These are phyloP conservation scores for Pestalotiopsis fici DNA, from an alignment of 2,329 filamentous ascomycete genomes.

Conservation along the genomic window DNA sequence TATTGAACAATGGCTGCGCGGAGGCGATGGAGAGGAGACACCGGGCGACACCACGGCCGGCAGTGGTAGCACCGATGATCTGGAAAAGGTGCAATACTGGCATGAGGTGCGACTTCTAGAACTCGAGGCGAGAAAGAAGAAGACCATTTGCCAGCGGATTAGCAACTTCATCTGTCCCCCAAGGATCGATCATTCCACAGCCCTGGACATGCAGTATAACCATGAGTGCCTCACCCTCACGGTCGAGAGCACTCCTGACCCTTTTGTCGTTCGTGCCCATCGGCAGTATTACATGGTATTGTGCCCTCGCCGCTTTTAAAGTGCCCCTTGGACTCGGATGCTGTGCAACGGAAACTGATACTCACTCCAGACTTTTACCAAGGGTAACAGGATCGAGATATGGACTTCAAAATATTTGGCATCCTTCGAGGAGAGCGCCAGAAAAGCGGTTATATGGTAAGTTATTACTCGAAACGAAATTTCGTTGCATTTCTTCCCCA, in stretches of 20 bases:
- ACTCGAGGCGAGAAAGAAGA: constrained; percentile 3
- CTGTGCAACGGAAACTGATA: neutral
- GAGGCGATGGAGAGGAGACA: neutral
- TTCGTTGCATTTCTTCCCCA: neutral
- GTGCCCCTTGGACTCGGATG: neutral
- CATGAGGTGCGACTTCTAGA: neutral
- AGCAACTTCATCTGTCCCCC: neutral
- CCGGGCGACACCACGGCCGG: neutral
- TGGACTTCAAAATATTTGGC: constrained; percentile 28
- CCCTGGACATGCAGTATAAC: constrained; percentile 20
- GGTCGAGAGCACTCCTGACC: constrained; percentile 29
- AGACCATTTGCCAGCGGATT: neutral
- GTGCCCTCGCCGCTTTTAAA: neutral
- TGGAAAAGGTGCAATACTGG: constrained; percentile 1
- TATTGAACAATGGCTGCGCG: constrained; percentile 1
- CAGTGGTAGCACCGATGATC: neutral
- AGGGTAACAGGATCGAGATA: constrained; percentile 31
- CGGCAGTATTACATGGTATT: constrained; percentile 28
- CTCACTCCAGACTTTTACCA: constrained; percentile 29
- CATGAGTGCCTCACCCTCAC: constrained; percentile 30
- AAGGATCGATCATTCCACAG: neutral
- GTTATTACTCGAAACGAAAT: neutral
- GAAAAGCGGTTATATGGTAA: constrained; percentile 31
- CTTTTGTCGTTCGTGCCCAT: constrained; percentile 24
- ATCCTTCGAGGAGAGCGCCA: constrained; percentile 24